Evolutionary conservation across 2,329 filamentous ascomycete genomes (phyloP), one percentile per base, ranked within the genome.

Genomic region (Tolypocladium inflatum): DNA sequence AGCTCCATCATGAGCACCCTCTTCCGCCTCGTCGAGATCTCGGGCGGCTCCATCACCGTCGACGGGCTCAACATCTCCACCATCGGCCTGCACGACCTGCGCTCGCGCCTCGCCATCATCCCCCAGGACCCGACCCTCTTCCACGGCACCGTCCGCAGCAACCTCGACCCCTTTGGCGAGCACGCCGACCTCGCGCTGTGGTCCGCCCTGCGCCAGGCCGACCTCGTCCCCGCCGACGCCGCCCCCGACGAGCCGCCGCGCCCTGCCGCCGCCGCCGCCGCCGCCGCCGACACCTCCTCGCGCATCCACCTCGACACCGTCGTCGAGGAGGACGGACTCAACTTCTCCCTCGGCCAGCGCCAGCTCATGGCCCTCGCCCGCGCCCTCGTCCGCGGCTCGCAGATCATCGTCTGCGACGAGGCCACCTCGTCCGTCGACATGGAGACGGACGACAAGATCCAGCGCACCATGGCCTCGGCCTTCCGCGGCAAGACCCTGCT

Each of bases 331-430:
- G 93, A 97, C 74, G 94, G 94, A 0, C 81, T 96, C 61, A 97
- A 97, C 74, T 97, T 96, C 78, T 96, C 91, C 0, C 86, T 97
- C 11, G 93, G 93, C 8, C 93, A 97, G 75, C 85, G 94, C 3
- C 94, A 97, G 73, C 83, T 97, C 54, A 96, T 97, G 89, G 94
- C 94, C 1, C 80, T 99, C 1, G 92, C 92, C 0, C 86, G 94
- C 1, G 94, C 94, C 0, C 83, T 99, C 2, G 93, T 97, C 5
- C 86, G 93, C 42, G 85, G 87, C 50, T 89, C 87, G 0, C 90
- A 89, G 65, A 97, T 97, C 73, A 97, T 97, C 65, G 87, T 99
- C 55, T 97, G 93, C 73, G 94, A 99, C 76, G 94, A 99, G 73
- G 94, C 94, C 1, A 99, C 94, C 0, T 91, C 87, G 1, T 89